Evolutionary conservation across 176 grass and related monocot genomes (phyloP), one percentile per base, ranked within the genome.

Genomic region (Aegilops umbellulata): DNA sequence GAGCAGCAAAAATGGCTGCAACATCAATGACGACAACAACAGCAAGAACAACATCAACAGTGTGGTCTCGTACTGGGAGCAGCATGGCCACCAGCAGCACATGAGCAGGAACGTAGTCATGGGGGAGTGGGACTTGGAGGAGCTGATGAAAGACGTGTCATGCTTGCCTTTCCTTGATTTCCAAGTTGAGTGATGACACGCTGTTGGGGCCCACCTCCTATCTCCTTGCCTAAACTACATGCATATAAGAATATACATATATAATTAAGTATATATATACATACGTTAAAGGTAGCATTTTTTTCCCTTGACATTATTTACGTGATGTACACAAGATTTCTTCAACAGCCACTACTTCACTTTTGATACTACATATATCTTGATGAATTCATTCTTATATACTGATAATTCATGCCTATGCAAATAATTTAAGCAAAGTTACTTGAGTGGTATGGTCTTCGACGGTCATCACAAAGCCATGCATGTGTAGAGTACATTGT

Each of bases 141-240:
- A 98, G 68, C 83, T 98, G 88, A 98, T 98, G 96, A 98, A 85
- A 82, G 96, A 98, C 82, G 93, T 94, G 73, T 95, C 96, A 76
- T 94, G 83, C 65, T 85, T 95, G 36, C 96, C 96, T 92, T 98
- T 95, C 90, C 93, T 98, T 95, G 96, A 95, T 92, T 98, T 98
- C 79, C 93, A 95, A 92, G 93, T 92, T 86, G 96, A 98, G 88
- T 98, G 91, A 95, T 93, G 44, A 76, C 73, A 53, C 42, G 8
- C 80, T 62, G 77, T 34, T 29, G 36, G 39, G 60, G 16, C 20
- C 31, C 58, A 74, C 47, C 41, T 64, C 58, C 49, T 69, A 77
- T 31, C 58, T 51, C 11, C 64, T 4, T 53, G 47, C 47, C 69
- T 66, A 84, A 29, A 80, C 9, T 41, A 20, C 74, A 85, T 77